Percentiles rank a stretch among this genome's conserved stretches.
phyloP scores from a whole-genome alignment of 1,284 basidiomycete genomes.

The Ustanciosporium gigantosporum region DNA sequence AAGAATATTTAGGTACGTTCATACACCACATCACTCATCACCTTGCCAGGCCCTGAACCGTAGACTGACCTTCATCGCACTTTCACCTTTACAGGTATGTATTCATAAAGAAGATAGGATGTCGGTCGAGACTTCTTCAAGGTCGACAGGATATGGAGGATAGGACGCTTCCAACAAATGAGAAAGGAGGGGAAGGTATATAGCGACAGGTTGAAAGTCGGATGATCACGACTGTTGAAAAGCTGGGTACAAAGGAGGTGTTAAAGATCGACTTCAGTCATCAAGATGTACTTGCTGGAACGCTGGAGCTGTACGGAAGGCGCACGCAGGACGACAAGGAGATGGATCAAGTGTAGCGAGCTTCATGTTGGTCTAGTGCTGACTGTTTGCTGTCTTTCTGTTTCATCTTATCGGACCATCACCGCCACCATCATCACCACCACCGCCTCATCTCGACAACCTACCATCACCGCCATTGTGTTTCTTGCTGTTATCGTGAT shows the following conservation, averaged over 20 bases:
- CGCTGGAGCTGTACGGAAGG: too few relatives aligned
- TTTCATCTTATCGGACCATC: constrained; percentile 11
- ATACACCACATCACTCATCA: not conserved
- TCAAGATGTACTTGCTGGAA: too few relatives aligned
- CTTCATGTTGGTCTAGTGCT: constrained; percentile 50
- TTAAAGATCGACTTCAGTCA: too few relatives aligned
- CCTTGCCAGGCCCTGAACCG: not conserved
- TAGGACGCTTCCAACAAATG: too few relatives aligned
- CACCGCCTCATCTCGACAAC: not conserved
- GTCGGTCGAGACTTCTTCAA: too few relatives aligned
- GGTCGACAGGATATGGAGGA: too few relatives aligned
- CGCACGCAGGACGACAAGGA: not conserved
- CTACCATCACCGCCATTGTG: not conserved
- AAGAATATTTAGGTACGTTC: constrained; percentile 35
- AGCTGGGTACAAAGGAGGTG: not conserved
- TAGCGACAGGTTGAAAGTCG: too few relatives aligned
- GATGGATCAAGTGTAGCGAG: constrained; percentile 31
- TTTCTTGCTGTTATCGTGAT: not conserved
- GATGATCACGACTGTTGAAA: too few relatives aligned
- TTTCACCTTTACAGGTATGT: not conserved
- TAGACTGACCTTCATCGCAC: not conserved
- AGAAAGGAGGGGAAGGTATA: not conserved
- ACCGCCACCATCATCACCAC: too few relatives aligned
- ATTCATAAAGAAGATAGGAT: not conserved
- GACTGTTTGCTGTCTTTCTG: constrained; percentile 49